A percentile compares a stretch with the other conserved stretches of the same genome.
Evolutionary conservation across 768 basidiomycete species (phyloP).

Genomic region (Tricholoma flavovirens): DNA sequence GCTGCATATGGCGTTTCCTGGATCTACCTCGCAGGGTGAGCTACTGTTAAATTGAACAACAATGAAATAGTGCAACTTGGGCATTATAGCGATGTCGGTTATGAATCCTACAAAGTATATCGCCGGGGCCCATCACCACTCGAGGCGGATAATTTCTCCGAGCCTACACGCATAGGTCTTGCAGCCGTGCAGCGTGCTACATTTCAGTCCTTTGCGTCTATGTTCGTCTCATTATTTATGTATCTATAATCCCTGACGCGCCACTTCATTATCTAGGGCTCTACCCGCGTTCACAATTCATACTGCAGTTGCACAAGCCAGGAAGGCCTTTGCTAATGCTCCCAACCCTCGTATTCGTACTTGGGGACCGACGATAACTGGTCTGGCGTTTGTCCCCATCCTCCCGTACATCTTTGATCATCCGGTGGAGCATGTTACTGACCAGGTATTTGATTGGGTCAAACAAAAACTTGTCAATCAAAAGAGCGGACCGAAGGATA

Average conservation of each 20-base stretch:
- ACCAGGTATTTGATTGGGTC: slow-evolving; percentile 66
- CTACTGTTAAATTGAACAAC: not conserved
- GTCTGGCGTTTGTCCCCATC: slow-evolving; percentile 65
- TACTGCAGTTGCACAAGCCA: slow-evolving; percentile 69
- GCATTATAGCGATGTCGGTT: slow-evolving; percentile 56
- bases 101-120: slow-evolving; percentile 77
- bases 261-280: slow-evolving; percentile 42
- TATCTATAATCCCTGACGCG: slow-evolving; percentile 3
- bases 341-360: slow-evolving; percentile 52
- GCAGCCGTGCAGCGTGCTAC: slow-evolving; percentile 71
- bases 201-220: slow-evolving; percentile 79
- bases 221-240: slow-evolving; percentile 39
- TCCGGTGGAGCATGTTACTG: slow-evolving; percentile 69
- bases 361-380: slow-evolving; percentile 76
- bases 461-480: slow-evolving; percentile 47
- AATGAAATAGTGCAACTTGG: not conserved
- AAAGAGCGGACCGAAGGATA: slow-evolving; percentile 16
- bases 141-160: slow-evolving; percentile 66
- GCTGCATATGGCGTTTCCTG: slow-evolving; percentile 80
- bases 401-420: slow-evolving; percentile 77
- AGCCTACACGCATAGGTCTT: slow-evolving; percentile 61
- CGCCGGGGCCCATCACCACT: slow-evolving; percentile 58
- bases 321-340: slow-evolving; percentile 56
- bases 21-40: slow-evolving; percentile 64
- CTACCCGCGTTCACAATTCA: slow-evolving; percentile 84